Evolutionary conservation across 2,329 filamentous ascomycete genomes (phyloP), one percentile per base, ranked within the genome.

Genomic region (Fusarium luffae): DNA sequence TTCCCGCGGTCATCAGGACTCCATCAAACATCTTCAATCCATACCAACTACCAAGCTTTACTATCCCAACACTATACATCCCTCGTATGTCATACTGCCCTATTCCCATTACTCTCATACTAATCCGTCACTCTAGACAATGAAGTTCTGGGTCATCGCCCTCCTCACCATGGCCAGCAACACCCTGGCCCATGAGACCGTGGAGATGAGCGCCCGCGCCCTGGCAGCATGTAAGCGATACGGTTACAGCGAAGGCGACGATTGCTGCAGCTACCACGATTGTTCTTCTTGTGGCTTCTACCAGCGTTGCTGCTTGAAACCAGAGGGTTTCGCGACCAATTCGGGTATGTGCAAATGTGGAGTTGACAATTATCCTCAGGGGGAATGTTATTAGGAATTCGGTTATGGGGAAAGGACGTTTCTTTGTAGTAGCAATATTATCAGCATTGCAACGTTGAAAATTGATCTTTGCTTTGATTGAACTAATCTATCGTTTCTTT

Each of bases 391-490:
- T 5, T n/a, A 37, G 10, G 18, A 6, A 2, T 11, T n/a, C 1
- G 3, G 10, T 16, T 32, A 11, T 18, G 5, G 2, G 2, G 18
- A 37, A n/a, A n/a, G 9, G 34, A n/a, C 10, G 10, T 37, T 6
- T n/a, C 5, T 6, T 37, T 10, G 18, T 37, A 37, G 3, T 37
- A 4, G 9, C 10, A 37, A 3, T 37, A 11, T 37, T 6, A 1
- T 37, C 0, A 18, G 16, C 3, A n/a, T n/a, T 1, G 5, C 5
- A n/a, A 34, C 16, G 9, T n/a, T 37, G 9, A 18, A 18, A 37
- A 37, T 11, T n/a, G 34, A n/a, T 37, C 10, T 4, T 37, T 37
- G 18, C 18, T 37, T n/a, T 11, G 16, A 2, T 37, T n/a, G 9
- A 11, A 37, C 9, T 37, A 18, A 11, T 37, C 32, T 37, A 18